Base-by-base conservation (phyloP, 495 filamentous ascomycete genomes). In the Arthonia radiata region DNA sequence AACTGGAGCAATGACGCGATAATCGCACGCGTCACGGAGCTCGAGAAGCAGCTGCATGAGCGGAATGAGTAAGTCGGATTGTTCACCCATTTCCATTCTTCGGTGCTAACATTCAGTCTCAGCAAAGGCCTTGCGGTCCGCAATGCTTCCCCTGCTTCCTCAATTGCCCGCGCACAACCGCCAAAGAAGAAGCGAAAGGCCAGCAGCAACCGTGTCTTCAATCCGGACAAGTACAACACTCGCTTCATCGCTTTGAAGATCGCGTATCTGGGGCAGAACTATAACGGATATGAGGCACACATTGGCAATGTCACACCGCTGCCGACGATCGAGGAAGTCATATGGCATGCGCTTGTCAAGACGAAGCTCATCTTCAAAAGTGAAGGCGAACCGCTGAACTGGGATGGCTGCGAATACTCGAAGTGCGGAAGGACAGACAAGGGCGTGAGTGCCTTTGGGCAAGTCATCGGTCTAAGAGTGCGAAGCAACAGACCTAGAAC, bases 391-490 rank as follows among this genome's bases (percentile, higher is more conserved):
- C 5, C 56, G 24, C 49, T 71, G 11, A 70, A 75, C 41, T 91
- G 77, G 60, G 64, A 74, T 17, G 67, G 67, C 0, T 76, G 60
- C 40, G 71, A 89, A 25, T 97, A 93, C 47, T 76, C 75, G 1
- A 97, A 94, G 44, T 90, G 83, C 39, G 86, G 86, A 1, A 56
- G 86, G 29, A 97, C 86, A 10, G 86, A 97, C 42, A 60, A 61
- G 29, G 86, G 86, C 13, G 86, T 97, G 16, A 91, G 79, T 51
- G 80, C 86, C 4, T 97, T 94, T 55, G 89, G 86, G 3, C 86
- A 97, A 52, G 86, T 97, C 29, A 66, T 94, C 44, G 68, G 62
- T 4, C 47, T 94, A 21, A 52, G 71, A 26, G 65, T 97, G 13
- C 63, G 86, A 38, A 90, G 78, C 49, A 69, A 69, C 29, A 50